phyloP scores from a whole-genome alignment of 768 basidiomycete species.

The Boletales sp. region DNA sequence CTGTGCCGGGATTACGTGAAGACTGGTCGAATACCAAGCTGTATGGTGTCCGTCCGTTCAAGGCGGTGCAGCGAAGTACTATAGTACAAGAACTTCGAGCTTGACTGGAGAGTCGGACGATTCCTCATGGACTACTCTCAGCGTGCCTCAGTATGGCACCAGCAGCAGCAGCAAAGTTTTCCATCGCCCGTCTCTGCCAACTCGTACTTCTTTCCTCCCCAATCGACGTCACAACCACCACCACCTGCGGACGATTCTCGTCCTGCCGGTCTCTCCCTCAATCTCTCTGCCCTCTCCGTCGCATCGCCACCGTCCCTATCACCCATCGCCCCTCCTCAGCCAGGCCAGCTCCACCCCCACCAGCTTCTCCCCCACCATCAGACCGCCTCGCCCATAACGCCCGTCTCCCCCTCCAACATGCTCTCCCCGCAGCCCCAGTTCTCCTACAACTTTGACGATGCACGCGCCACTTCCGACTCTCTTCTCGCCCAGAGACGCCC shows the following conservation, averaged over 20 bases:
- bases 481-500: conserved; percentile 33
- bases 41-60: conserved; percentile 1
- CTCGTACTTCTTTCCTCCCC: conserved; percentile 21
- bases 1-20: conserved; percentile 12
- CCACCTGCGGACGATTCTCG: conserved; percentile 13
- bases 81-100: no score
- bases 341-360: conserved; percentile 54
- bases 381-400: conserved; percentile 47
- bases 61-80: conserved; percentile 11
- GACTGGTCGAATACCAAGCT: conserved; percentile 12
- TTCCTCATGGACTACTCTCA: conserved; percentile 25
- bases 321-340: conserved; percentile 60
- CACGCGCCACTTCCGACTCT: conserved; percentile 30
- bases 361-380: conserved; percentile 31
- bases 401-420: conserved; percentile 49
- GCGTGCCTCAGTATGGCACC: conserved; percentile 6
- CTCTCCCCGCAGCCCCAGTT: conserved; percentile 40
- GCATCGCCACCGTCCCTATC: conserved; percentile 64
- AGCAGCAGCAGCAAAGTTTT: conserved; percentile 16
- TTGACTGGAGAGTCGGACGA: no score
- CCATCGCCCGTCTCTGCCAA: conserved; percentile 26
- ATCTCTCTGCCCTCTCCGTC: conserved; percentile 63
- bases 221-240: conserved; percentile 4
- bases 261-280: conserved; percentile 52
- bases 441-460: conserved; percentile 50